phyloP scores from a whole-genome alignment of 2,329 filamentous ascomycete genomes.

The Epichloe scottii region DNA sequence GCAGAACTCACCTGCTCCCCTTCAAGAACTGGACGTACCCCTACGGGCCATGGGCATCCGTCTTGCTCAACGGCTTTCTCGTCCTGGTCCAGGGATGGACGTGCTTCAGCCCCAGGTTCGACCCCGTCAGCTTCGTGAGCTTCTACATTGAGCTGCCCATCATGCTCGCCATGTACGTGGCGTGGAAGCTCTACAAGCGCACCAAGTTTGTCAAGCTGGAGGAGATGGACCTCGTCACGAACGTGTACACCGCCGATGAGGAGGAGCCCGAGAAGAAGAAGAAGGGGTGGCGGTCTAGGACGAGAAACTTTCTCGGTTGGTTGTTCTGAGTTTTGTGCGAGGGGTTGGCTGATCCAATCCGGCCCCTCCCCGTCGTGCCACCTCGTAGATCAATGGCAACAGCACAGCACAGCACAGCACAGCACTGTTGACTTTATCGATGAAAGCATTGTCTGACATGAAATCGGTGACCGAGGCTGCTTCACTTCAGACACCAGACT shows the following conservation, averaged over 20 bases:
- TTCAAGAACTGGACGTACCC: conserved; percentile 59
- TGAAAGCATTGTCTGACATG: too few species aligned
- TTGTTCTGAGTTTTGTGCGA: conserved; percentile 13
- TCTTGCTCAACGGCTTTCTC: conserved; percentile 45
- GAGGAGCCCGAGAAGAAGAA: conserved; percentile 13
- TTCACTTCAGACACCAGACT: too few species aligned
- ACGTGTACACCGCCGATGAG: conserved; percentile 39
- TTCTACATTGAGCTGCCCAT: conserved; percentile 51
- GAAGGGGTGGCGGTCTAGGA: conserved; percentile 35
- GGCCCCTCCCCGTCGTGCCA: too few species aligned
- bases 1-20: conserved; percentile 46
- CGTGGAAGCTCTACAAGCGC: conserved; percentile 59
- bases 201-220: conserved; percentile 43
- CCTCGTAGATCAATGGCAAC: too few species aligned
- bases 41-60: conserved; percentile 42
- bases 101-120: conserved; percentile 47
- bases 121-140: conserved; percentile 47
- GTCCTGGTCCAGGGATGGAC: conserved; percentile 53
- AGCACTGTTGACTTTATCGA: too few species aligned
- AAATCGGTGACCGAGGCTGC: too few species aligned
- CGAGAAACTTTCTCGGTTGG: conserved; percentile 20
- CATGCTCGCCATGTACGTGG: conserved; percentile 50
- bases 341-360: too few species aligned
- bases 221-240: conserved; percentile 51
- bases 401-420: too few species aligned